These are phyloP conservation scores for Digitaria exilis DNA, from an alignment of 202 grass and related monocot genomes.

Conservation along the genomic window DNA sequence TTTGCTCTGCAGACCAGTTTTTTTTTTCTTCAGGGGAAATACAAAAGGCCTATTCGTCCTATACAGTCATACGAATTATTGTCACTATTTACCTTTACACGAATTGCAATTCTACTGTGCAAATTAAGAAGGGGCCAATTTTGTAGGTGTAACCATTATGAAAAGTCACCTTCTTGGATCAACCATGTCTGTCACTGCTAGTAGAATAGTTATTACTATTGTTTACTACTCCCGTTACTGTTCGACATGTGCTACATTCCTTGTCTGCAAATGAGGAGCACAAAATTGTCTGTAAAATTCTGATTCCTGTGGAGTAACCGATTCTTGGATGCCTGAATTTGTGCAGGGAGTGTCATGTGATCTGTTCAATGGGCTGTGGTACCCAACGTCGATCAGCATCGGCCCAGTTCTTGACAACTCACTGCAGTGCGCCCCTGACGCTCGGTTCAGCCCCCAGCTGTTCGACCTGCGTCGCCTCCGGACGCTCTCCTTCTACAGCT, in stretches of 20 bases:
- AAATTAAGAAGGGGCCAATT: neutral
- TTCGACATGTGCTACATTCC: slow-evolving; percentile 2
- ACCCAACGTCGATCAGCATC: slow-evolving; percentile 73
- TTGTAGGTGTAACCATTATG: neutral
- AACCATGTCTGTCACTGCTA: neutral
- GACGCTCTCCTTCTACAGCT: slow-evolving; percentile 71
- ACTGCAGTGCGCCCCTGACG: slow-evolving; percentile 56
- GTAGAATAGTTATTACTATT: neutral
- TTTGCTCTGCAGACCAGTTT: neutral
- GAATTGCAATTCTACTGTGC: neutral
- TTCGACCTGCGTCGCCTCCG: slow-evolving; percentile 78
- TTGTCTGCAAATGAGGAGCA: slow-evolving; percentile 5
- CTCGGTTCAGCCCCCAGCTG: slow-evolving; percentile 60
- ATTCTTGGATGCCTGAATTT: slow-evolving; percentile 32
- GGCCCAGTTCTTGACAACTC: slow-evolving; percentile 94
- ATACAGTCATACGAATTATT: too few relatives aligned
- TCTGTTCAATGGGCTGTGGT: slow-evolving; percentile 80
- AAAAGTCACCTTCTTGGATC: neutral
- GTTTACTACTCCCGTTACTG: neutral
- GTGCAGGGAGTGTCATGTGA: slow-evolving; percentile 97
- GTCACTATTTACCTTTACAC: neutral
- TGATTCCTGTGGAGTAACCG: slow-evolving; percentile 10
- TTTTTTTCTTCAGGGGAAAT: neutral
- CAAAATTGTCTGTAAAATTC: slow-evolving; percentile 3
- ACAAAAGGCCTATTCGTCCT: too few relatives aligned